Conservation (phyloP, 2,329 filamentous ascomycete species). For the Arthrobotrys pseudoclavata region DNA sequence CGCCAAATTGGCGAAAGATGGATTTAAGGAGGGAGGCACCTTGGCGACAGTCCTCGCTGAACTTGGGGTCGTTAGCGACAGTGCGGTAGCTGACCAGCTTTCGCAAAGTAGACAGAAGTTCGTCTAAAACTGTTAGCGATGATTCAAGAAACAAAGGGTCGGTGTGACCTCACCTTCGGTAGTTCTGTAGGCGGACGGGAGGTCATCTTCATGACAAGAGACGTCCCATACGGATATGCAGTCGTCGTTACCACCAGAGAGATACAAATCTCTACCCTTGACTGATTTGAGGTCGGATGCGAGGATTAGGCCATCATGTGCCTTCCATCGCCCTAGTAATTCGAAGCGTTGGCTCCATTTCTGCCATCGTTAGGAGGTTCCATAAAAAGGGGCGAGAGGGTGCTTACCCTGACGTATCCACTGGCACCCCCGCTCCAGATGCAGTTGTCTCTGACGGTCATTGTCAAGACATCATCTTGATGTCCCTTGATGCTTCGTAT, state of each 20-base stretch:
- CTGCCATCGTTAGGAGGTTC: conserved; percentile 65
- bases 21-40: conserved; percentile 91
- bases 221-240: conserved; percentile 91
- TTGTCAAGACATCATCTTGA: conserved; percentile 83
- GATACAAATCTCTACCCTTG: conserved; percentile 82
- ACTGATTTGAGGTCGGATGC: conserved; percentile 82
- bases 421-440: conserved; percentile 91
- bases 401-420: conserved; percentile 82
- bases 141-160: conserved; percentile 63
- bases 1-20: conserved; percentile 92
- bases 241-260: conserved; percentile 94
- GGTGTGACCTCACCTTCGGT: conserved; percentile 65
- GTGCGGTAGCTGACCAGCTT: conserved; percentile 94
- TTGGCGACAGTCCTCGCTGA: conserved; percentile 89
- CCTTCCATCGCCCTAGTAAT: conserved; percentile 81
- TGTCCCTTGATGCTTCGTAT: conserved; percentile 87
- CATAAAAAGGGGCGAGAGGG: background rate
- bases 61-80: conserved; percentile 86
- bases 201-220: conserved; percentile 63
- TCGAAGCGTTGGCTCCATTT: conserved; percentile 87
- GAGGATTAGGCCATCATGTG: conserved; percentile 87
- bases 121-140: conserved; percentile 67
- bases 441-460: conserved; percentile 86
- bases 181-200: conserved; percentile 36
- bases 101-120: conserved; percentile 77